phyloP scores from a whole-genome alignment of 306 rosid species.

The Nissolia schottii region DNA sequence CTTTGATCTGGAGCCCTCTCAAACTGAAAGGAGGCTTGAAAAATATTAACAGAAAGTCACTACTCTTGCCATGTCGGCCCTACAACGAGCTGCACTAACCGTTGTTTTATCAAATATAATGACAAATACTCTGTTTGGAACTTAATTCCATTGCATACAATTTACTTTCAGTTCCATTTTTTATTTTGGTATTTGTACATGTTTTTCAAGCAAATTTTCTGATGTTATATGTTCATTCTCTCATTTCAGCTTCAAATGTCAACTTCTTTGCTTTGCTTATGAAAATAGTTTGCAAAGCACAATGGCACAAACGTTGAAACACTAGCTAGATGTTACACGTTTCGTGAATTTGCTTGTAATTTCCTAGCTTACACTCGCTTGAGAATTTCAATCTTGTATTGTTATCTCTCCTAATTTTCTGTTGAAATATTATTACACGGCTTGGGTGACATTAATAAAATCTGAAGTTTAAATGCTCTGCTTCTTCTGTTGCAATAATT shows the following conservation, averaged over 20 bases:
- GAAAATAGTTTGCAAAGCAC: not conserved
- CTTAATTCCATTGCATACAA: not conserved
- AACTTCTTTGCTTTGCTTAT: not conserved
- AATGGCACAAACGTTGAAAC: not conserved
- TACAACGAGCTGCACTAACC: slow-evolving; percentile 40
- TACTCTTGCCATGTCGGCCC: slow-evolving; percentile 51
- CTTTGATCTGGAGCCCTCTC: slow-evolving; percentile 87
- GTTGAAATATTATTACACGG: no score
- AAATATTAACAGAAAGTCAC: slow-evolving; percentile 54
- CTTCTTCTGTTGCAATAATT: not conserved
- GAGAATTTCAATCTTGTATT: not conserved
- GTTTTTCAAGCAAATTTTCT: not conserved
- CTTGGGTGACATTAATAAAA: no score
- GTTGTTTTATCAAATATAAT: slow-evolving; percentile 11
- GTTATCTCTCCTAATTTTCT: no score
- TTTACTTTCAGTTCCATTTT: not conserved
- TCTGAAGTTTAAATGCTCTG: not conserved
- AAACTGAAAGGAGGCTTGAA: slow-evolving; percentile 57
- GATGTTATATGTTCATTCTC: not conserved
- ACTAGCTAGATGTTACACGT: not conserved
- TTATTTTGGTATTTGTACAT: not conserved
- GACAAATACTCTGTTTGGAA: not conserved
- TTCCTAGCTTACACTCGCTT: no score
- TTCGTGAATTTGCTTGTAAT: no score
- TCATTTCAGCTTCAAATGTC: not conserved